phyloP scores from a whole-genome alignment of 345 rosid species.

The Firmiana major region DNA sequence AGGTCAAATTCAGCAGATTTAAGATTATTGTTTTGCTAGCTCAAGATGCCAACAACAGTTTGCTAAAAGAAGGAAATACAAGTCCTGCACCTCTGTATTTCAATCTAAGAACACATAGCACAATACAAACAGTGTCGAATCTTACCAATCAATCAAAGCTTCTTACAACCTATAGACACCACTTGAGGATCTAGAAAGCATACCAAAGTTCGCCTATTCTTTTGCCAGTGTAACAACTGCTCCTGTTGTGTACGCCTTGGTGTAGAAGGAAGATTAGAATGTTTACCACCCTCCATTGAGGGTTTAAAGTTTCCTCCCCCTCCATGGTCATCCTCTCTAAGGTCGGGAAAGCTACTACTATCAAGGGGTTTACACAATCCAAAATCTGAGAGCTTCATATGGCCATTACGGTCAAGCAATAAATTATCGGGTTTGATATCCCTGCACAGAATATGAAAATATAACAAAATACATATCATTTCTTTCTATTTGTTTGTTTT shows the following conservation, averaged over 20 bases:
- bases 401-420: slow-evolving; percentile 57
- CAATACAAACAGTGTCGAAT: neutral
- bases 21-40: neutral
- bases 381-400: slow-evolving; percentile 69
- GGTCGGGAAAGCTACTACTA: slow-evolving; percentile 45
- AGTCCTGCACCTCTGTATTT: neutral
- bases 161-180: neutral
- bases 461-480: neutral
- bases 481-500: neutral
- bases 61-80: neutral
- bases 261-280: slow-evolving; percentile 39
- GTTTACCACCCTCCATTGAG: slow-evolving; percentile 43
- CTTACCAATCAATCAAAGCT: slow-evolving; percentile 4
- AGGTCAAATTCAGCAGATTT: neutral
- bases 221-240: slow-evolving; percentile 68
- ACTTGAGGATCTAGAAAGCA: slow-evolving; percentile 17
- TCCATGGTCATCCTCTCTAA: slow-evolving; percentile 46
- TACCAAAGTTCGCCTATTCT: slow-evolving; percentile 64
- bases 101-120: neutral
- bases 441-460: slow-evolving; percentile 28
- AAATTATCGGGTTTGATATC: slow-evolving; percentile 75
- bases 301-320: slow-evolving; percentile 33
- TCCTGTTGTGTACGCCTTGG: slow-evolving; percentile 67
- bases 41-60: neutral
- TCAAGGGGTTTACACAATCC: slow-evolving; percentile 67